Conservation (phyloP, 176 grass and related monocot genomes). For the Canna indica region DNA sequence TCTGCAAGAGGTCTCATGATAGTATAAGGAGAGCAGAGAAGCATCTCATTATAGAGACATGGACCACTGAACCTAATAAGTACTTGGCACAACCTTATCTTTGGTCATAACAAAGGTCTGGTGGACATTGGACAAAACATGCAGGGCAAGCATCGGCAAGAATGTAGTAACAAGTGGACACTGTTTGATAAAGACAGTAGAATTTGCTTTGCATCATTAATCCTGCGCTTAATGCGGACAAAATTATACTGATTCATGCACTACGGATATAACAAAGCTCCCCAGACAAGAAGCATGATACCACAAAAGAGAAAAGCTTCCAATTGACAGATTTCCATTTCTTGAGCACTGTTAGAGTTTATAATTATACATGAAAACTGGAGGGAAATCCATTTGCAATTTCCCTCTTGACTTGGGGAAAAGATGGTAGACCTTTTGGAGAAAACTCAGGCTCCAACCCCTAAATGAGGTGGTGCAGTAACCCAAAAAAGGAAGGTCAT, state of each 20-base stretch:
- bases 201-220: not conserved
- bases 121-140: slow-evolving; percentile 7
- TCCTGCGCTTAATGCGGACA: not conserved
- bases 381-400: not conserved
- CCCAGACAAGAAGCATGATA: not conserved
- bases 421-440: not conserved
- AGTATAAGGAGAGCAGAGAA: not conserved
- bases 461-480: not conserved
- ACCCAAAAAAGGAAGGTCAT: not conserved
- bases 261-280: not conserved
- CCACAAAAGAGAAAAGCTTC: not conserved
- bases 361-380: not conserved
- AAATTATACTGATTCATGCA: not conserved
- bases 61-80: not conserved
- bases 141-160: not conserved
- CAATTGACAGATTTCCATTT: not conserved
- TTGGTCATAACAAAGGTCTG: not conserved
- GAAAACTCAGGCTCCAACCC: not conserved
- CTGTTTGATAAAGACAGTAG: not conserved
- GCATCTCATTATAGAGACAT: not conserved
- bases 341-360: not conserved
- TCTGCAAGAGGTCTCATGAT: not conserved
- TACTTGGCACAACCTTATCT: slow-evolving; percentile 1
- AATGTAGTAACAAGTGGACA: not conserved
- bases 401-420: not conserved